Percentiles rank a stretch among this genome's conserved stretches.
Evolutionary conservation across 176 grass and related monocot species (phyloP).

Genomic region (Alopecurus myosuroides): DNA sequence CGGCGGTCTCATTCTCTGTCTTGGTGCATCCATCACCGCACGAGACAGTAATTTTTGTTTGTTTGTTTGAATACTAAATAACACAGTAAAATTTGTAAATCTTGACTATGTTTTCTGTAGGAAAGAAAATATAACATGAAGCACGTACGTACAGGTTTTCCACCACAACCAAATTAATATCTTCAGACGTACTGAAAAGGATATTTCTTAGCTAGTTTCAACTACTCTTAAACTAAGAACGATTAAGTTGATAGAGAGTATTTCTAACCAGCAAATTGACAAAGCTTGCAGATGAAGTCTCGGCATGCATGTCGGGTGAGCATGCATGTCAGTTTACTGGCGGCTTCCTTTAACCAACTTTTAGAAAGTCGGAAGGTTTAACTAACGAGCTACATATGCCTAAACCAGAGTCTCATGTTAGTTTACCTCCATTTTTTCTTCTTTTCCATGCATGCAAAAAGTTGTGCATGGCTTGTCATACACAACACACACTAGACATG

Average conservation of each 20-base stretch:
- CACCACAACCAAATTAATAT: neutral
- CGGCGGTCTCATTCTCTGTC: neutral
- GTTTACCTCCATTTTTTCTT: neutral
- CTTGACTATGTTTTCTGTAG: neutral
- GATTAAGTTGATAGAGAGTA: neutral
- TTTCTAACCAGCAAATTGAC: neutral
- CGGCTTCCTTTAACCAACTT: constrained; percentile 2
- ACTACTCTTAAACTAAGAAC: neutral
- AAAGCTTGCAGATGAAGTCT: constrained; percentile 37
- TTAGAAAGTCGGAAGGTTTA: neutral
- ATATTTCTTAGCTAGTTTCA: constrained; percentile 10
- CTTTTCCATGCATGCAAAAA: neutral
- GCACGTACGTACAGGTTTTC: neutral
- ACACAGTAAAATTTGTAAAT: neutral
- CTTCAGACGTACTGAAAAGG: neutral
- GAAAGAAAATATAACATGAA: neutral
- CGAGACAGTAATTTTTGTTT: neutral
- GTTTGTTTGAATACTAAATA: neutral
- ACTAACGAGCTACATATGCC: neutral
- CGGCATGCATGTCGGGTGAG: constrained; percentile 5
- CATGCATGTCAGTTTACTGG: constrained; percentile 17
- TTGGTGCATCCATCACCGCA: constrained; percentile 5
- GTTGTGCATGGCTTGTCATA: neutral
- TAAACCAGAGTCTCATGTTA: neutral
- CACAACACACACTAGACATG: neutral